Evolutionary conservation across 2,329 filamentous ascomycete species (phyloP).

Genomic region (Paecilomyces dactylethromorphus): DNA sequence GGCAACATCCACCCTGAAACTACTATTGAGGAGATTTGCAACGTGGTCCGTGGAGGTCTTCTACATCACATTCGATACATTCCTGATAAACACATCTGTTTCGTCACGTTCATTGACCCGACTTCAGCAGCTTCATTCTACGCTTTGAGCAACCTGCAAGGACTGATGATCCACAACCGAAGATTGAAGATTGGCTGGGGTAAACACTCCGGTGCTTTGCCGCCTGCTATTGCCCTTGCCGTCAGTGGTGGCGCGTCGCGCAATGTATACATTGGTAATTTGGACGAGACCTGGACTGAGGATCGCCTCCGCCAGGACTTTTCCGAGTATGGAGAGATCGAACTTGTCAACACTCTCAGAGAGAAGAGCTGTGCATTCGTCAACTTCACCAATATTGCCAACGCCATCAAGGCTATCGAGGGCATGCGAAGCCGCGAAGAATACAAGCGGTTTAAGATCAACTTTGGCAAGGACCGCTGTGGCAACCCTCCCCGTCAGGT

Average conservation of each 20-base stretch:
- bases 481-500: slow-evolving; percentile 92
- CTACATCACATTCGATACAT: slow-evolving; percentile 98
- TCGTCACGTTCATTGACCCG: slow-evolving; percentile 98
- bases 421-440: slow-evolving; percentile 90
- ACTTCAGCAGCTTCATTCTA: slow-evolving; percentile 98
- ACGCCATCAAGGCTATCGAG: slow-evolving; percentile 98
- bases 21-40: slow-evolving; percentile 98
- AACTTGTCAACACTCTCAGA: slow-evolving; percentile 89
- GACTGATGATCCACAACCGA: slow-evolving; percentile 98
- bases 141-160: slow-evolving; percentile 92
- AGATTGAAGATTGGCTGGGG: slow-evolving; percentile 98
- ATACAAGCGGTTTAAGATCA: slow-evolving; percentile 98
- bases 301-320: slow-evolving; percentile 95
- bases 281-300: slow-evolving; percentile 96
- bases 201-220: slow-evolving; percentile 94
- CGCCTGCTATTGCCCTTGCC: slow-evolving; percentile 89
- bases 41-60: slow-evolving; percentile 90
- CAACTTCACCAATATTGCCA: slow-evolving; percentile 99
- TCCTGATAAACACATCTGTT: slow-evolving; percentile 99
- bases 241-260: slow-evolving; percentile 96
- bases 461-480: slow-evolving; percentile 97
- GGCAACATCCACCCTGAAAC: slow-evolving; percentile 99
- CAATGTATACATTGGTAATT: slow-evolving; percentile 96
- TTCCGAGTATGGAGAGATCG: slow-evolving; percentile 94
- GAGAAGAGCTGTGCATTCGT: slow-evolving; percentile 99